A percentile compares a stretch with the other conserved stretches of the same genome.
These are phyloP conservation scores for Westerdykella aurantiaca DNA, from an alignment of 2,329 filamentous ascomycete genomes.

Conservation along the genomic window DNA sequence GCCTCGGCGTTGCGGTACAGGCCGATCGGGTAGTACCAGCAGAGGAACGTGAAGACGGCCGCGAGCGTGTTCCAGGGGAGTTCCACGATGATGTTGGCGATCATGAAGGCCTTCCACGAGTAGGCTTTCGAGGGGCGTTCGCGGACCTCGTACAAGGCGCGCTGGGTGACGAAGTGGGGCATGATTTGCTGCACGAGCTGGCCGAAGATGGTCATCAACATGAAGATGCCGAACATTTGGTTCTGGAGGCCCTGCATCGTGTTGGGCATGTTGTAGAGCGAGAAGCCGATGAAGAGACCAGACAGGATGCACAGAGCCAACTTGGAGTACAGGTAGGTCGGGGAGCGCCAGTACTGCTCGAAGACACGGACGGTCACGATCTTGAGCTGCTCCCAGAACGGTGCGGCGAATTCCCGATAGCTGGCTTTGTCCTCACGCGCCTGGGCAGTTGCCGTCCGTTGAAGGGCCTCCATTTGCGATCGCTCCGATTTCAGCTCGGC, in stretches of 20 bases:
- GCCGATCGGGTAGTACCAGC: slow-evolving; percentile 60
- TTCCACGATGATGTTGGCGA: slow-evolving; percentile 66
- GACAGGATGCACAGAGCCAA: slow-evolving; percentile 58
- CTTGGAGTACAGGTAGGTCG: slow-evolving; percentile 85
- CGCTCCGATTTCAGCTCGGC: slow-evolving; percentile 41
- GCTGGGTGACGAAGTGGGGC: slow-evolving; percentile 79
- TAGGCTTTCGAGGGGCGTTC: slow-evolving; percentile 64
- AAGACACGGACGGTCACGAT: slow-evolving; percentile 70
- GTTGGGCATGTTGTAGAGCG: slow-evolving; percentile 67
- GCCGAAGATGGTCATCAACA: slow-evolving; percentile 73
- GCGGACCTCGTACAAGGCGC: slow-evolving; percentile 56
- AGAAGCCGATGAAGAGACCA: slow-evolving; percentile 75
- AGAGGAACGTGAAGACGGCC: slow-evolving; percentile 57
- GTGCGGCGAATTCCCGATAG: slow-evolving; percentile 75
- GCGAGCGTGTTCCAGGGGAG: slow-evolving; percentile 61
- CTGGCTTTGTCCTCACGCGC: slow-evolving; percentile 46
- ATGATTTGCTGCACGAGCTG: slow-evolving; percentile 75
- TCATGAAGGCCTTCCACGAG: slow-evolving; percentile 68
- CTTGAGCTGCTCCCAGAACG: slow-evolving; percentile 61
- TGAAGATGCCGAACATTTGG: slow-evolving; percentile 82
- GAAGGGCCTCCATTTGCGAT: slow-evolving; percentile 23
- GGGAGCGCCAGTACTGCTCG: slow-evolving; percentile 88
- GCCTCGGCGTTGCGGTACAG: slow-evolving; percentile 63
- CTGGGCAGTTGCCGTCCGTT: slow-evolving; percentile 38
- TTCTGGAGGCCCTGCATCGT: slow-evolving; percentile 75